Percentiles rank a stretch among this genome's conserved stretches.
These are phyloP conservation scores for Rhizophagus prolifer DNA, from an alignment of 192 early-diverging fungal genomes.

Conservation along the genomic window DNA sequence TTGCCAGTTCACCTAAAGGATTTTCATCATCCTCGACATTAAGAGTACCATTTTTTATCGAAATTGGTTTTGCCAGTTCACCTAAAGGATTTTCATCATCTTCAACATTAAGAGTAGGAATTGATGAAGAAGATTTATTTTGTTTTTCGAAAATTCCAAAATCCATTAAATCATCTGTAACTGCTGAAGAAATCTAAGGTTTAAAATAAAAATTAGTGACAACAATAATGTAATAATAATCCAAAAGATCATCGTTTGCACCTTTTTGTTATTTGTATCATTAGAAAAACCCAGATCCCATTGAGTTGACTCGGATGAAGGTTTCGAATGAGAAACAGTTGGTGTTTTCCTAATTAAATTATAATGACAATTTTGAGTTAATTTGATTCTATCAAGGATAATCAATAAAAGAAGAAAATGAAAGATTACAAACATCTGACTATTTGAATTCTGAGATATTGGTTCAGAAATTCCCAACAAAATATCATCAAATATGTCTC, in stretches of 20 bases:
- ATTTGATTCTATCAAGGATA: neutral
- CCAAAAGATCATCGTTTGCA: neutral
- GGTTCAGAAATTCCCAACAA: neutral
- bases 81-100: slow-evolving; percentile 4
- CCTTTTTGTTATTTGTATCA: neutral
- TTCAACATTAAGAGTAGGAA: neutral
- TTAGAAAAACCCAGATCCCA: slow-evolving; percentile 13
- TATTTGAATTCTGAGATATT: neutral
- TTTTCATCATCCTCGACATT: neutral
- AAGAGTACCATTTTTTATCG: neutral
- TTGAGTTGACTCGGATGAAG: neutral
- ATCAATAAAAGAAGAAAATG: neutral
- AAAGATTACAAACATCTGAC: neutral
- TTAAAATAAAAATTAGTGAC: neutral
- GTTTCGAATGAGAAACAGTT: neutral
- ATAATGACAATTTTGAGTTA: neutral
- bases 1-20: neutral
- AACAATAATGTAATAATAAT: neutral
- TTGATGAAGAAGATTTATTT: neutral
- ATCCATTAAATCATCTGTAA: slow-evolving; percentile 2
- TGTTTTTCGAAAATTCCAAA: slow-evolving; percentile 6
- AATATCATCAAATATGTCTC: slow-evolving; percentile 3
- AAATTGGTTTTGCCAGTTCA: neutral
- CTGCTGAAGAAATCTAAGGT: neutral
- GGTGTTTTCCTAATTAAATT: neutral